phyloP scores from a whole-genome alignment of 495 filamentous ascomycete species.

The Peziza echinospora region DNA sequence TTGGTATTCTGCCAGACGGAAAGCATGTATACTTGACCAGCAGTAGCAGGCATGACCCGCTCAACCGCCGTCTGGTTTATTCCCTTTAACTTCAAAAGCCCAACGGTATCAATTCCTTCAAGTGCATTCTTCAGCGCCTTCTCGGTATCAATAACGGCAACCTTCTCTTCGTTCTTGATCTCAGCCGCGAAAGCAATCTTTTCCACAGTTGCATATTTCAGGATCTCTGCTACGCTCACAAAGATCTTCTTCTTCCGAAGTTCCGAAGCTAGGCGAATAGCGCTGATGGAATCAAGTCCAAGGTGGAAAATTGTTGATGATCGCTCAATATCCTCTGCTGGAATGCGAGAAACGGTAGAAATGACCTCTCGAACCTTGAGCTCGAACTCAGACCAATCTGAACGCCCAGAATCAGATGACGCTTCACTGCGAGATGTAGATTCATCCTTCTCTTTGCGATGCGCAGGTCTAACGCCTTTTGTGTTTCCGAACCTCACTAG shows the following conservation, averaged over 20 bases:
- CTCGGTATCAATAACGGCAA: slow-evolving; percentile 12
- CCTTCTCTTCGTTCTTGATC: slow-evolving; percentile 3
- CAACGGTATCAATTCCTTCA: slow-evolving; percentile 16
- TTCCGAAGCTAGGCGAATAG: slow-evolving; percentile 49
- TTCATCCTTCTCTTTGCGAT: slow-evolving; percentile 7
- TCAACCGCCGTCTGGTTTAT: slow-evolving; percentile 28
- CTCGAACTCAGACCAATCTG: slow-evolving; percentile 27
- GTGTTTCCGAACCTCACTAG: slow-evolving; percentile 20
- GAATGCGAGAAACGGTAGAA: slow-evolving; percentile 37
- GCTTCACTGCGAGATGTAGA: neutral
- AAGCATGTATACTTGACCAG: slow-evolving; percentile 53
- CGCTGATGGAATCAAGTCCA: slow-evolving; percentile 76
- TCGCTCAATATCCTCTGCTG: slow-evolving; percentile 36
- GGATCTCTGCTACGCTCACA: slow-evolving; percentile 41
- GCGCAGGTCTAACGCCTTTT: neutral
- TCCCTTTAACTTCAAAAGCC: slow-evolving; percentile 13
- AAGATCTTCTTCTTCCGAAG: slow-evolving; percentile 36
- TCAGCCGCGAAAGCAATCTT: slow-evolving; percentile 28
- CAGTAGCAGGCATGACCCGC: slow-evolving; percentile 35
- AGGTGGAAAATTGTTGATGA: slow-evolving; percentile 59
- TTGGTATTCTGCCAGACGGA: slow-evolving; percentile 41
- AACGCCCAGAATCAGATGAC: neutral
- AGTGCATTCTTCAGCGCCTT: slow-evolving; percentile 21
- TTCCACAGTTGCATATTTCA: slow-evolving; percentile 38
- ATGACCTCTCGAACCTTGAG: slow-evolving; percentile 37